phyloP scores from a whole-genome alignment of 2,329 filamentous ascomycete genomes.

The Dactylonectria estremocensis region DNA sequence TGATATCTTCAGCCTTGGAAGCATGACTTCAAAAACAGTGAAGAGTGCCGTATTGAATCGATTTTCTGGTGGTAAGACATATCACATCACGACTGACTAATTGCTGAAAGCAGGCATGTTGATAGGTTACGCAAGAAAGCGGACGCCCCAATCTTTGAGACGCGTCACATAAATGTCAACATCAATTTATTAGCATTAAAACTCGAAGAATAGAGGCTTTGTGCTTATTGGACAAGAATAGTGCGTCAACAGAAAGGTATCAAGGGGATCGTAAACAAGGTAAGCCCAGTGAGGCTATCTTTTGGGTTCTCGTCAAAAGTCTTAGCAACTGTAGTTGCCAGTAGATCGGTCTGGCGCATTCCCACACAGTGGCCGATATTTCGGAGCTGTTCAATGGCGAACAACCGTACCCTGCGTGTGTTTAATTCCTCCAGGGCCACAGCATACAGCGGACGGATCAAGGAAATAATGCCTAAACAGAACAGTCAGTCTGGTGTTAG shows the following conservation, averaged over 20 bases:
- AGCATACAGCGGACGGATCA: background rate
- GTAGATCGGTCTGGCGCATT: background rate
- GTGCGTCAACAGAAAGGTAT: background rate
- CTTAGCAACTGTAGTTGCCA: background rate
- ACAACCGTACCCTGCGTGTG: background rate
- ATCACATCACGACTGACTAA: no score
- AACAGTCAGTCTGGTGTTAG: background rate
- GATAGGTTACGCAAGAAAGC: no score
- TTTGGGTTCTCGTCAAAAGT: background rate
- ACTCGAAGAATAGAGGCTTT: no score
- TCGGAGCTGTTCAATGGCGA: background rate
- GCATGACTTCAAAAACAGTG: no score
- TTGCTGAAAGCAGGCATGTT: no score
- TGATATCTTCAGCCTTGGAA: no score
- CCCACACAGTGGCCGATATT: background rate
- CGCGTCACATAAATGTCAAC: no score
- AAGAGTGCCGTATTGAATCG: no score
- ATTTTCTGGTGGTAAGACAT: no score
- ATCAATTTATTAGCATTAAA: no score
- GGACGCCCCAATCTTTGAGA: no score
- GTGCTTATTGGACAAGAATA: no score
- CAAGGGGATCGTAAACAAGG: background rate
- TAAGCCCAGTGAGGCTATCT: background rate
- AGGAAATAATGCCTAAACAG: background rate
- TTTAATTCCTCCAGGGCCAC: background rate